Evolutionary conservation across 2,329 filamentous ascomycete genomes (phyloP), one percentile per base, ranked within the genome.

Genomic region (Claviceps paspali): DNA sequence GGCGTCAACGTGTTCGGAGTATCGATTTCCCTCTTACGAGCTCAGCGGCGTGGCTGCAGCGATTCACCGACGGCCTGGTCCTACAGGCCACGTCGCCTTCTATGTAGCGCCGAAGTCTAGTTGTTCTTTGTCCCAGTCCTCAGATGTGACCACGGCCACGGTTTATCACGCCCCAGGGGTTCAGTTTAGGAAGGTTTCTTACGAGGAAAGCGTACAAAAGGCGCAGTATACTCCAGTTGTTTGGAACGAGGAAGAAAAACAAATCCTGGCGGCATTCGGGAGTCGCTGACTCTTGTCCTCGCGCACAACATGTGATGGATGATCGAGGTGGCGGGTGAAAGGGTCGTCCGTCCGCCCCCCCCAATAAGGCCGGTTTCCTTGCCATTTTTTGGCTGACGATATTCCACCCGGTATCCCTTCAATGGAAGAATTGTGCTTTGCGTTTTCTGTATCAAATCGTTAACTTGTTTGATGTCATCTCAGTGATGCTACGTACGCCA

Each of bases 11-110:
- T 64, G 5, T 52, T 61, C 5, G 67, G 67, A 1, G 49, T 57
- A 47, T 63, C 1, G n/a, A n/a, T 55, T 66, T 33, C 51, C 57
- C 9, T 57, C 57, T 0, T 54, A 59, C 22, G 57, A 52, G 6
- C 49, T 53, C n/a, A 46, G 43, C 2, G 41, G 41, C n/a, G 35
- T 47, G 5, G 50, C 52, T 43, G 66, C 68, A 47, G 48, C n/a
- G n/a, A n/a, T n/a, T 65, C n/a, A 51, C 64, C 6, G 58, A 52
- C 2, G 67, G 67, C 6, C 45, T 71, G 10, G 60, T 50, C 2
- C 49, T 71, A 15, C 67, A 70, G 41, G 48, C 61, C 2, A 39
- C 52, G 5, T 55, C 60, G 4, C n/a, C 49, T 70, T 8, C 33
- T 60, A 21, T 45, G 57, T 9, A 65, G 64, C 39, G 50, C 61